A percentile compares a stretch with the other conserved stretches of the same genome.
Conservation (phyloP, 345 rosid genomes). For the Eucalyptus lansdowneana region DNA sequence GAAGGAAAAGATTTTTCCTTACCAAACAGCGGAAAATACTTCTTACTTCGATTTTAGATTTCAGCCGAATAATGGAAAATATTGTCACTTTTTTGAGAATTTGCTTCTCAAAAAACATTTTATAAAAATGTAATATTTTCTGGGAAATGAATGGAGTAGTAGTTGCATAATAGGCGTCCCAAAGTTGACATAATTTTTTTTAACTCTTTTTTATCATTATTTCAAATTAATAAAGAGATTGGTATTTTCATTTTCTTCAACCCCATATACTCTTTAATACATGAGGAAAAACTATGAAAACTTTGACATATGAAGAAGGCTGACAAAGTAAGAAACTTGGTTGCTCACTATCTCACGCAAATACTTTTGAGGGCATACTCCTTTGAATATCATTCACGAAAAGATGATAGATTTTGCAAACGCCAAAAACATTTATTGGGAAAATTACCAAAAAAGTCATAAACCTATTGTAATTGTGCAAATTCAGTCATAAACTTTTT, state of each 20-base stretch:
- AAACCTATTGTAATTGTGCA: no score
- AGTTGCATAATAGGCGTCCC: background rate
- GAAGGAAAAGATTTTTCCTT: no score
- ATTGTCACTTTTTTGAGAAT: no score
- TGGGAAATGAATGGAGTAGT: no score
- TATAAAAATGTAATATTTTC: accelerated
- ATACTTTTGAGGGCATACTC: background rate
- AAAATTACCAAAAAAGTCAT: no score
- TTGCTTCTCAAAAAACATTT: no score
- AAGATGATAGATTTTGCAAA: background rate
- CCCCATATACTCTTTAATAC: background rate
- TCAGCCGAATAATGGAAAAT: accelerated
- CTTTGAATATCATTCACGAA: background rate
- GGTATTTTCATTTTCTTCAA: background rate
- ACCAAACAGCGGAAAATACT: no score
- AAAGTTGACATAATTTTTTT: background rate
- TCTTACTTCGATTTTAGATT: no score
- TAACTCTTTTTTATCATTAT: background rate
- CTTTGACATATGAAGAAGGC: background rate
- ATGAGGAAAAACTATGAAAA: background rate
- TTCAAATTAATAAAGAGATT: background rate
- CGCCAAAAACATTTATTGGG: background rate
- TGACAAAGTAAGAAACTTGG: background rate
- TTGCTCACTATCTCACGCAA: background rate
- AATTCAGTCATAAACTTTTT: no score